A percentile compares a stretch with the other conserved stretches of the same genome.
Evolutionary conservation across 164 flowering plant species (phyloP).

Genomic region (Stephania cephalantha): DNA sequence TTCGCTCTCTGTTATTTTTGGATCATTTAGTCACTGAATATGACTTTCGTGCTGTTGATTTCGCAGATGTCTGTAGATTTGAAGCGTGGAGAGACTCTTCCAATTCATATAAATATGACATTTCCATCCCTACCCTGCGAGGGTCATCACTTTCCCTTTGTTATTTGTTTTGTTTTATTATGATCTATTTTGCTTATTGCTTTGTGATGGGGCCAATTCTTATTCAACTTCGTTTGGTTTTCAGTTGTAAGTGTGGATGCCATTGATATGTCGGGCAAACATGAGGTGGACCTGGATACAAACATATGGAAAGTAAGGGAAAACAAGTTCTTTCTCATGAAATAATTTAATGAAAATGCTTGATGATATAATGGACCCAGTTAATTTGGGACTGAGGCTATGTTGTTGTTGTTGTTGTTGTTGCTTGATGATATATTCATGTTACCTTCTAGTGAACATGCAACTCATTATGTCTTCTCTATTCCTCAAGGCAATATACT

Average conservation of each 20-base stretch:
- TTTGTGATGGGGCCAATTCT: background rate
- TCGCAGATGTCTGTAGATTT: constrained; percentile 91
- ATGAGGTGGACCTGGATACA: constrained; percentile 99
- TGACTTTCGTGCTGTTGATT: constrained; percentile 1
- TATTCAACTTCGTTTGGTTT: constrained; percentile 1
- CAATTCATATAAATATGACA: constrained; percentile 91
- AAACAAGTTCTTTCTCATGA: background rate
- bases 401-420: too few relatives aligned
- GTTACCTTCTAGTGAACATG: too few relatives aligned
- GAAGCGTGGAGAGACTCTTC: constrained; percentile 97
- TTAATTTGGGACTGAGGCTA: too few relatives aligned
- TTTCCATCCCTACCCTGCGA: constrained; percentile 97
- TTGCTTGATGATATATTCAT: too few relatives aligned
- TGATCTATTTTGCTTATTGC: background rate
- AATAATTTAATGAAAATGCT: background rate
- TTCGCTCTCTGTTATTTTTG: background rate
- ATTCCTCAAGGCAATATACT: too few relatives aligned
- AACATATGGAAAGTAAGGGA: constrained; percentile 90
- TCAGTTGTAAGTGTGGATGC: constrained; percentile 97
- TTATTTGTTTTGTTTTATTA: background rate
- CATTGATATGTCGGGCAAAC: constrained; percentile 97
- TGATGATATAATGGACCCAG: too few relatives aligned
- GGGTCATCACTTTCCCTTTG: constrained; percentile 37
- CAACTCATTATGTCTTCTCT: too few relatives aligned
- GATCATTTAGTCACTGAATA: background rate